A percentile compares a stretch with the other conserved stretches of the same genome.
These are phyloP conservation scores for Tulasnella sp. DNA, from an alignment of 768 basidiomycete species.

Conservation along the genomic window DNA sequence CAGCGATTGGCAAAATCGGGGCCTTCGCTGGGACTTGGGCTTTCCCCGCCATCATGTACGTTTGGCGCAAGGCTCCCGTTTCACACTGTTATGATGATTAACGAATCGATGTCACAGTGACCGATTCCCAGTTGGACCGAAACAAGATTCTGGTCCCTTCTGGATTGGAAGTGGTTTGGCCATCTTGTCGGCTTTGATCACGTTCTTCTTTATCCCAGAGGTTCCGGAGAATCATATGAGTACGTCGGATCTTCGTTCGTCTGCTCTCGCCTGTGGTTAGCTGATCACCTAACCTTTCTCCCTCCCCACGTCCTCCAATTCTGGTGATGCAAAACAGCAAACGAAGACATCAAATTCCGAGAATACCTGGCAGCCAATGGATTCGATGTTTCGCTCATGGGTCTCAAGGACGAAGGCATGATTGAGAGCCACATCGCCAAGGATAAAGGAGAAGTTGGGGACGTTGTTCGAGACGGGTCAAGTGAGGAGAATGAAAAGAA, in stretches of 20 bases:
- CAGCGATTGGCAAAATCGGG: constrained; percentile 53
- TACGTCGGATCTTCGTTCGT: neutral
- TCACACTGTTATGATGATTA: neutral
- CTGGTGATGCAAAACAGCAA: neutral
- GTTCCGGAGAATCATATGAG: constrained; percentile 49
- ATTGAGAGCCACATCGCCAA: neutral
- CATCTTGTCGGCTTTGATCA: constrained; percentile 64
- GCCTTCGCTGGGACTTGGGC: constrained; percentile 56
- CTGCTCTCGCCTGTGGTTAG: constrained; percentile 5
- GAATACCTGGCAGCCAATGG: constrained; percentile 71
- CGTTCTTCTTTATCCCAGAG: constrained; percentile 67
- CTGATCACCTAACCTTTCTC: neutral
- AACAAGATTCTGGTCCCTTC: constrained; percentile 79
- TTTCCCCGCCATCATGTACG: constrained; percentile 22
- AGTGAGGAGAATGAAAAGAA: neutral
- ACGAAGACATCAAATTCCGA: constrained; percentile 52
- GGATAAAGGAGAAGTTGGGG: neutral
- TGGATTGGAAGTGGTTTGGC: constrained; percentile 80
- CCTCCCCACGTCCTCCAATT: neutral
- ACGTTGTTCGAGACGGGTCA: neutral
- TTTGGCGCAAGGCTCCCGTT: neutral
- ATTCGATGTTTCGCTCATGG: constrained; percentile 71
- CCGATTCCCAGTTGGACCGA: constrained; percentile 27
- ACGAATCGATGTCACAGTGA: neutral
- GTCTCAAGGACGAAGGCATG: constrained; percentile 27